Evolutionary conservation across 257 asterid species (phyloP), one percentile per base, ranked within the genome.

Genomic region (Cruciata laevipes): DNA sequence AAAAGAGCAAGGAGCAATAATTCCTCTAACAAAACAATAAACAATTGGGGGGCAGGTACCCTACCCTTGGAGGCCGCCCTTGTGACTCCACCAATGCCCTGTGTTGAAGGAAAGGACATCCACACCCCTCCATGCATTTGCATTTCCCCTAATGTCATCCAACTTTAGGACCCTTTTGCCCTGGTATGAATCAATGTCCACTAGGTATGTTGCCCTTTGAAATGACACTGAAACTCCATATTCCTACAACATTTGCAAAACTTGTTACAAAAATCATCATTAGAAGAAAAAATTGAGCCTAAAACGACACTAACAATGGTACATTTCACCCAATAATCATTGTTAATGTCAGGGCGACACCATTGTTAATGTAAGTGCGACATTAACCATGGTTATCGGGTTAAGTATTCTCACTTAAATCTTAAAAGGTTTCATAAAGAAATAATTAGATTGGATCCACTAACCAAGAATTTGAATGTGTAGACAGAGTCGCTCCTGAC

Each of bases 21-120:
- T 47, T 30, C 70, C 20, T n/a, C 55, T 21, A 17, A 30, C n/a
- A 66, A 66, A 49, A 52, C 30, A 24, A 12, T 7, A 10, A 40
- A 68, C 33, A 1, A 58, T 24, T 14, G 30, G 20, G 17, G 49
- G 49, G 49, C 11, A 40, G 49, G 7, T n/a, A 30, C 11, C 21
- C 42, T 84, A 93, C 97, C 97, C 99, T 73, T 90, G 97, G 1
- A 84, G 85, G 65, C 87, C 66, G 12, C 97, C 99, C 77, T 74
- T 82, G 24, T 94, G 99, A 40, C 79, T 82, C 97, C 97, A 94
- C 99, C 99, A 94, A 60, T 94, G 99, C 3, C 99, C 99, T 3
- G 99, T 90, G 85, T 94, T 83, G 84, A 94, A 94, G 13, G 83
- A 84, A 37, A 94, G 88, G 23, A 94, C 84, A 84, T 94, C 97